Conservation (phyloP, 1,139 yeast species). For the Keqinozyma sinolaborantium region DNA sequence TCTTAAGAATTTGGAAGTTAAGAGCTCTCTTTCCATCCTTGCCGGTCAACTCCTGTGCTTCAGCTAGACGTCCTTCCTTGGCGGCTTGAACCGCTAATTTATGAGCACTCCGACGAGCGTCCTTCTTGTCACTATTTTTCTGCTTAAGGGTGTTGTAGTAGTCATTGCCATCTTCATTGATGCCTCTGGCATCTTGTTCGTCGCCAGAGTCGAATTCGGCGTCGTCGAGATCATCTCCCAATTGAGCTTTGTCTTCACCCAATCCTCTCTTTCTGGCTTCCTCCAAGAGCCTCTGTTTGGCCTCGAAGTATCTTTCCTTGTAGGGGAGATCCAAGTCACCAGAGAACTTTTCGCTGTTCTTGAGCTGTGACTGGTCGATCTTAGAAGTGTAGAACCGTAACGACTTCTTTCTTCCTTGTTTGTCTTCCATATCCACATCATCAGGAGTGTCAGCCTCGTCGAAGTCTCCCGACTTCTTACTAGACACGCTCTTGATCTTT, state of each 20-base stretch:
- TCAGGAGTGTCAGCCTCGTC: conserved; percentile 67
- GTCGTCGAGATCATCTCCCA: conserved; percentile 55
- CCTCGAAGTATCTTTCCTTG: conserved; percentile 81
- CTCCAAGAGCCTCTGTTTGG: conserved; percentile 81
- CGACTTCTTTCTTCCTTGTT: conserved; percentile 74
- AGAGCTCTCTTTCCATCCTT: conserved; percentile 91
- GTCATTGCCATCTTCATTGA: conserved; percentile 32
- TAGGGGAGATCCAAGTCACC: conserved; percentile 96
- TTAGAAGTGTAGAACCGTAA: conserved; percentile 95
- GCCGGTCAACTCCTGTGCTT: conserved; percentile 61
- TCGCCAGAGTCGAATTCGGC: conserved; percentile 49
- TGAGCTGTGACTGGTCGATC: conserved; percentile 76
- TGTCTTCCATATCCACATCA: conserved; percentile 79
- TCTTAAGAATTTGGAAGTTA: conserved; percentile 88
- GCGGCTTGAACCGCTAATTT: conserved; percentile 74
- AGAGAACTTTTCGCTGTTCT: conserved; percentile 49
- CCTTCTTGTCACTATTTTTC: conserved; percentile 45
- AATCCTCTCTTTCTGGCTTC: conserved; percentile 87
- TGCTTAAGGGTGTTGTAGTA: conserved; percentile 53
- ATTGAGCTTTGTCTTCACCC: conserved; percentile 41
- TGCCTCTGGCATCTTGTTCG: conserved; percentile 35
- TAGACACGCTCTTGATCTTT: conserved; percentile 28
- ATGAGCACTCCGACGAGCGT: conserved; percentile 62
- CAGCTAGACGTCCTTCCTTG: conserved; percentile 78
- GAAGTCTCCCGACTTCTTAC: conserved; percentile 43